Conservation (phyloP, 2,329 filamentous ascomycete species). For the Penicillium occitanis region DNA sequence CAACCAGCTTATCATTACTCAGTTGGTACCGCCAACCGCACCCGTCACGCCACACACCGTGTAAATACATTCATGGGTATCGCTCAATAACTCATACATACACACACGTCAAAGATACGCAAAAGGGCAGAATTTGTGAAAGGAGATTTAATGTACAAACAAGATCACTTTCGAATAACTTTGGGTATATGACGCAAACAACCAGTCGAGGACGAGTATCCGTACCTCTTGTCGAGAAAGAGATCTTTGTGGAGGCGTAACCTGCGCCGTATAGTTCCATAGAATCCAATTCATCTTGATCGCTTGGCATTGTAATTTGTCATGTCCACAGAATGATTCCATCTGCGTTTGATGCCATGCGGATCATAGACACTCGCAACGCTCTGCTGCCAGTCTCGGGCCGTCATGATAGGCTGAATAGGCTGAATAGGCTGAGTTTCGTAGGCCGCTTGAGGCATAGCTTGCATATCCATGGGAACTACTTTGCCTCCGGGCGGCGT, state of each 20-base stretch:
- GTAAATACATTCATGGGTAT: slow-evolving; percentile 18
- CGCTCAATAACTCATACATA: slow-evolving; percentile 8
- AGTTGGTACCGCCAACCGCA: not conserved
- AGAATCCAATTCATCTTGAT: slow-evolving; percentile 27
- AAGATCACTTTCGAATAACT: not conserved
- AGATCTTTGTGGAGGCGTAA: slow-evolving; percentile 4
- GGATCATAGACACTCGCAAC: slow-evolving; percentile 51
- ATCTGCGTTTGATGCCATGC: slow-evolving; percentile 46
- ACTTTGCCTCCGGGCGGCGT: slow-evolving; percentile 30
- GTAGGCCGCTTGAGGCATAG: slow-evolving; percentile 36
- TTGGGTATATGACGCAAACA: slow-evolving; percentile 2
- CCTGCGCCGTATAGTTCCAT: not conserved
- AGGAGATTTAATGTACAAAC: slow-evolving; percentile 1
- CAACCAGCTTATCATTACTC: not conserved
- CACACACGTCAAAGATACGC: slow-evolving; percentile 4
- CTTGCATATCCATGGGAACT: slow-evolving; percentile 32
- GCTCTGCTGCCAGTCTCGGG: slow-evolving; percentile 50
- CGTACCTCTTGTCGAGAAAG: not conserved
- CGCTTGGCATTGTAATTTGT: slow-evolving; percentile 34
- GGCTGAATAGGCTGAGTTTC: slow-evolving; percentile 35
- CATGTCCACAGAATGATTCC: slow-evolving; percentile 42
- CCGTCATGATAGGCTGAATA: slow-evolving; percentile 43
- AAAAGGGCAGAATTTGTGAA: not conserved
- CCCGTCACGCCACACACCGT: slow-evolving; percentile 5
- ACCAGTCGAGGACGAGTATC: not conserved